phyloP scores from a whole-genome alignment of 257 asterid genomes.

The Solanum virginianum region DNA sequence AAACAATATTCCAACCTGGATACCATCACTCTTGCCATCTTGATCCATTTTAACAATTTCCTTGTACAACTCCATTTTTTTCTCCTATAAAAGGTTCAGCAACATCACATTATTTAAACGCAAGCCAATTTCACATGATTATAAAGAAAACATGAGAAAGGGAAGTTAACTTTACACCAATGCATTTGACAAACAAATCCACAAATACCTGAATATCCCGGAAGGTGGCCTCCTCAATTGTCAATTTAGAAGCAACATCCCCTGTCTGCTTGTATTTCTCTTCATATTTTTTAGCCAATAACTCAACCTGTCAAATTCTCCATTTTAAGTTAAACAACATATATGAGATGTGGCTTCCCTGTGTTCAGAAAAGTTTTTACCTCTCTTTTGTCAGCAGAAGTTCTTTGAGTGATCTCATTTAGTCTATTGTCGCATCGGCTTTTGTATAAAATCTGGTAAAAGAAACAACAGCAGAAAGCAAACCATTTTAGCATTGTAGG shows the following conservation, averaged over 20 bases:
- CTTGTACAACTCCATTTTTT: slow-evolving; percentile 85
- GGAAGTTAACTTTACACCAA: neutral
- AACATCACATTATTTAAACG: neutral
- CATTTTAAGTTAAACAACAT: slow-evolving; percentile 7
- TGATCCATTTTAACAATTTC: slow-evolving; percentile 78
- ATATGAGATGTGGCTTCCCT: neutral
- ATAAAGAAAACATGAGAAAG: slow-evolving; percentile 1
- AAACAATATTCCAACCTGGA: slow-evolving; percentile 38
- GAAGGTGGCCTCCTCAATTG: slow-evolving; percentile 93
- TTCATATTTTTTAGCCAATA: slow-evolving; percentile 80
- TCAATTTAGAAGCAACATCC: slow-evolving; percentile 85
- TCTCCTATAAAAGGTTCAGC: slow-evolving; percentile 39
- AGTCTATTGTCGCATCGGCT: slow-evolving; percentile 92
- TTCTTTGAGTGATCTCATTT: slow-evolving; percentile 84
- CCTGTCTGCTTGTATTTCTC: slow-evolving; percentile 88
- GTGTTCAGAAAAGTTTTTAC: slow-evolving; percentile 22
- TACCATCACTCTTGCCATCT: slow-evolving; percentile 42
- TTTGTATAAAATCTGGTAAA: slow-evolving; percentile 70
- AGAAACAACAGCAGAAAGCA: neutral
- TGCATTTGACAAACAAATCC: neutral
- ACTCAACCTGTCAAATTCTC: slow-evolving; percentile 49
- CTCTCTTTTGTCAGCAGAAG: slow-evolving; percentile 78
- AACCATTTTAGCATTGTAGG: neutral
- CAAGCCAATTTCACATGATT: slow-evolving; percentile 1
- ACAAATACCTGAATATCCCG: slow-evolving; percentile 85